Percentiles rank a stretch among this genome's conserved stretches.
phyloP scores from a whole-genome alignment of 371 early-diverging fungal species.

The Parasitella parasitica region DNA sequence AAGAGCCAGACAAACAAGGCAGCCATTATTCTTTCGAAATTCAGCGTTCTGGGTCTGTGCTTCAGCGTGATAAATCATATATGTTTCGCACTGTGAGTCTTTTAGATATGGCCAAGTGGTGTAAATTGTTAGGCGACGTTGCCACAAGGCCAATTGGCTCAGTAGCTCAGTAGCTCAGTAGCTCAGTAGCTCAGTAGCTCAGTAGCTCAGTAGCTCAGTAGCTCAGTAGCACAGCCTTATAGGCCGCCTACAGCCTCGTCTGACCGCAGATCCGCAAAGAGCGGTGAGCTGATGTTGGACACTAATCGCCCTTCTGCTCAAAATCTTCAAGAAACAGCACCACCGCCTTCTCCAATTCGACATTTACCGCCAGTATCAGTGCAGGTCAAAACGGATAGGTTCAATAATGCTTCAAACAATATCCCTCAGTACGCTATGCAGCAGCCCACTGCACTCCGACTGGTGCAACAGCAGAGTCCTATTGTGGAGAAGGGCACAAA shows the following conservation, averaged over 20 bases:
- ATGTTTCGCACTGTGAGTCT: constrained; percentile 5
- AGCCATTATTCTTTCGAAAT: constrained; percentile 18
- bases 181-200: no score
- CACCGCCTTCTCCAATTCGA: constrained; percentile 1
- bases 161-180: no score
- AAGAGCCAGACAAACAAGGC: background rate
- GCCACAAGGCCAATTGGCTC: background rate
- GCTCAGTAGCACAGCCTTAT: background rate
- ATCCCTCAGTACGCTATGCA: background rate
- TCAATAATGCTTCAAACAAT: background rate
- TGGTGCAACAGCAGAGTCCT: background rate
- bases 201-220: no score
- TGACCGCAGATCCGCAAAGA: background rate
- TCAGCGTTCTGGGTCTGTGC: constrained; percentile 6
- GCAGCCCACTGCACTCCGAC: background rate
- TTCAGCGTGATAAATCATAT: constrained; percentile 21
- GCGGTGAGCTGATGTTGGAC: background rate
- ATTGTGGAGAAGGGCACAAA: background rate
- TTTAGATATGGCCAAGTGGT: constrained; percentile 12
- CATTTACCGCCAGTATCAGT: background rate
- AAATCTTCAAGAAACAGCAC: constrained; percentile 2
- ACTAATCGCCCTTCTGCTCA: no score
- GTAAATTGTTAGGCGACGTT: background rate
- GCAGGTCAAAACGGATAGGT: background rate
- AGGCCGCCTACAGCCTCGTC: background rate